A percentile compares a stretch with the other conserved stretches of the same genome.
Conservation (phyloP, 306 rosid species). For the Luffa acutangula region DNA sequence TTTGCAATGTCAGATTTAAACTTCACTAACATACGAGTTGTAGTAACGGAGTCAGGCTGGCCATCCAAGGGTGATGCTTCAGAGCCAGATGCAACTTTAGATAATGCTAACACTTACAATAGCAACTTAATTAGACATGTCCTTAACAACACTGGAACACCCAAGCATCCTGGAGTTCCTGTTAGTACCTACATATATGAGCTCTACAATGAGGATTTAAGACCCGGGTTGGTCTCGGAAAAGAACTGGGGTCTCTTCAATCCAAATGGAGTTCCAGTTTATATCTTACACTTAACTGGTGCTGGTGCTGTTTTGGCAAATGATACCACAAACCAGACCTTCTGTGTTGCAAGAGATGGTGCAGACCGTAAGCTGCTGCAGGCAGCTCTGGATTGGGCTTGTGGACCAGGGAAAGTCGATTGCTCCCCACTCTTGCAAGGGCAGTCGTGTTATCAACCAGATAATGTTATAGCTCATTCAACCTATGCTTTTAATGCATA, state of each 20-base stretch:
- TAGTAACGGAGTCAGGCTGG: slow-evolving; percentile 92
- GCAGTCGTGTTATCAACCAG: slow-evolving; percentile 66
- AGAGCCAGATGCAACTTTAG: slow-evolving; percentile 68
- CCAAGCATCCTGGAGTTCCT: slow-evolving; percentile 79
- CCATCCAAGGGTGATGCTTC: slow-evolving; percentile 78
- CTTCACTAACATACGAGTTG: slow-evolving; percentile 60
- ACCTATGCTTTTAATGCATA: slow-evolving; percentile 86
- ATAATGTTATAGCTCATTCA: slow-evolving; percentile 63
- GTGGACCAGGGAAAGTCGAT: slow-evolving; percentile 94
- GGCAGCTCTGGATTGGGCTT: slow-evolving; percentile 95
- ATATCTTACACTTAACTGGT: slow-evolving; percentile 68
- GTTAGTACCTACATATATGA: slow-evolving; percentile 88
- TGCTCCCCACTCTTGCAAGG: slow-evolving; percentile 80
- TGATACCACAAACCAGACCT: slow-evolving; percentile 85
- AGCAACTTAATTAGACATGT: slow-evolving; percentile 88
- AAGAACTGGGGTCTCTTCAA: slow-evolving; percentile 86
- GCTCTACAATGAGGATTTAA: slow-evolving; percentile 82
- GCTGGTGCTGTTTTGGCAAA: slow-evolving; percentile 75
- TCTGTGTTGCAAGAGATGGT: slow-evolving; percentile 69
- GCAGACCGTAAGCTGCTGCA: slow-evolving; percentile 74
- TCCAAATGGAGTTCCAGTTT: slow-evolving; percentile 59
- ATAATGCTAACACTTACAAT: slow-evolving; percentile 84
- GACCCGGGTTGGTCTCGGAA: slow-evolving; percentile 70
- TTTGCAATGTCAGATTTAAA: slow-evolving; percentile 83
- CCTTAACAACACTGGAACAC: slow-evolving; percentile 82